phyloP scores from a whole-genome alignment of 768 basidiomycete genomes.

The Kwoniella sp. region DNA sequence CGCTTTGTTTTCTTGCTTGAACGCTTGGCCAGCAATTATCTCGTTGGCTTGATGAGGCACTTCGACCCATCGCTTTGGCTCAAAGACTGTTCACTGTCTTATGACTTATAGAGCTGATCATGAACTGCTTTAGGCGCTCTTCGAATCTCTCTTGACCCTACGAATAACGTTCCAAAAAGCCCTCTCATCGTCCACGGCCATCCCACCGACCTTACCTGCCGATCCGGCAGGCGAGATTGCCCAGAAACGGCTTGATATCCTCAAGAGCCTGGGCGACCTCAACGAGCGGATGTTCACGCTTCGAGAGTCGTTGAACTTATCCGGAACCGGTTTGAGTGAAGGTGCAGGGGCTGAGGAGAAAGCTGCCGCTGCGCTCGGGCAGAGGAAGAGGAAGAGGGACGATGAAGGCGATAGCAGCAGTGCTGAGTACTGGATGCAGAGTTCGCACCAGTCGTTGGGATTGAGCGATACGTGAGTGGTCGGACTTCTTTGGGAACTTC shows the following conservation, averaged over 20 bases:
- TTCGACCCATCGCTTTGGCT: not conserved
- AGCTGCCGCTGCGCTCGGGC: not conserved
- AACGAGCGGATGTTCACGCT: slow-evolving; percentile 54
- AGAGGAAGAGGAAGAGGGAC: slow-evolving; percentile 43
- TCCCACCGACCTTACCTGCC: slow-evolving; percentile 46
- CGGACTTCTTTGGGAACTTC: not conserved
- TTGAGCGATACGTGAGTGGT: slow-evolving; percentile 47
- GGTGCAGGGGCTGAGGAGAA: not conserved
- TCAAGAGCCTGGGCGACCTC: slow-evolving; percentile 34
- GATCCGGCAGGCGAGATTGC: slow-evolving; percentile 29
- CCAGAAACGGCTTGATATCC: slow-evolving; percentile 20
- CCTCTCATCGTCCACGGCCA: slow-evolving; percentile 69
- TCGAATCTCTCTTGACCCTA: slow-evolving; percentile 86
- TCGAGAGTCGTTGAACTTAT: slow-evolving; percentile 46
- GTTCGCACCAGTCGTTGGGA: slow-evolving; percentile 38
- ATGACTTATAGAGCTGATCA: not conserved
- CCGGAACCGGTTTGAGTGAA: slow-evolving; percentile 13
- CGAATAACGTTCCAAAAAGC: slow-evolving; percentile 90
- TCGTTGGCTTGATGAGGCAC: too few species aligned
- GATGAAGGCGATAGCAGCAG: slow-evolving; percentile 17
- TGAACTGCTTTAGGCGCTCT: slow-evolving; percentile 67
- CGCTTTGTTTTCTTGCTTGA: too few species aligned
- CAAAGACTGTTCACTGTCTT: not conserved
- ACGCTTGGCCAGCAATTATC: too few species aligned
- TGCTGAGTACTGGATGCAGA: slow-evolving; percentile 41